Conservation (phyloP, 1,284 basidiomycete genomes). For the Malassezia restricta region DNA sequence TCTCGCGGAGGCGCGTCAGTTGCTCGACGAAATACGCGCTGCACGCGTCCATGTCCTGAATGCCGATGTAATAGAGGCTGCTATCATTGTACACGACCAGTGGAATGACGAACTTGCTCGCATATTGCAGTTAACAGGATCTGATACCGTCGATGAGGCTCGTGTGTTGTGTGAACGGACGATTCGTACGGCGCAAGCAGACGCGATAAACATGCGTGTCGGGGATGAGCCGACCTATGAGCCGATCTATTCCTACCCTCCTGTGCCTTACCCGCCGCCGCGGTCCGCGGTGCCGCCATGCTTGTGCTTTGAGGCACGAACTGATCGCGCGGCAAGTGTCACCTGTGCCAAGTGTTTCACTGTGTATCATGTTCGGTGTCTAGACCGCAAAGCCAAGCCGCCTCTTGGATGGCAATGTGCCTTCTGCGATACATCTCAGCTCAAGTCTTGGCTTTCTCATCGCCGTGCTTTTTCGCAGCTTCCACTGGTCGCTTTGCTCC, state of each 20-base stretch:
- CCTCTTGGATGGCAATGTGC: constrained; percentile 23
- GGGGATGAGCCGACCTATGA: constrained; percentile 1
- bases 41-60: constrained; percentile 21
- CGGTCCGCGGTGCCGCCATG: constrained; percentile 18
- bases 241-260: not conserved
- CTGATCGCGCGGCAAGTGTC: constrained; percentile 1
- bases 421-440: constrained; percentile 23
- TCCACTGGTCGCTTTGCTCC: constrained; percentile 26
- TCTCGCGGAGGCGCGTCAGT: constrained; percentile 21
- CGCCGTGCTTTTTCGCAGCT: constrained; percentile 20
- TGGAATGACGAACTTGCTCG: constrained; percentile 20
- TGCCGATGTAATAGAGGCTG: constrained; percentile 17
- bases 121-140: not conserved
- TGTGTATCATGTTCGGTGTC: constrained; percentile 29
- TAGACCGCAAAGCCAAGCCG: constrained; percentile 20
- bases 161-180: constrained; percentile 23
- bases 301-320: constrained; percentile 20
- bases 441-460: constrained; percentile 7
- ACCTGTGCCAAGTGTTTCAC: constrained; percentile 25
- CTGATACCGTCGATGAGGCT: constrained; percentile 10
- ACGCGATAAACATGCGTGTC: not conserved
- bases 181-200: constrained; percentile 9
- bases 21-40: constrained; percentile 18
- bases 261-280: constrained; percentile 1
- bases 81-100: constrained; percentile 23